Evolutionary conservation across 208 protist genomes (phyloP).

Genomic region (Angomonas ambiguus): DNA sequence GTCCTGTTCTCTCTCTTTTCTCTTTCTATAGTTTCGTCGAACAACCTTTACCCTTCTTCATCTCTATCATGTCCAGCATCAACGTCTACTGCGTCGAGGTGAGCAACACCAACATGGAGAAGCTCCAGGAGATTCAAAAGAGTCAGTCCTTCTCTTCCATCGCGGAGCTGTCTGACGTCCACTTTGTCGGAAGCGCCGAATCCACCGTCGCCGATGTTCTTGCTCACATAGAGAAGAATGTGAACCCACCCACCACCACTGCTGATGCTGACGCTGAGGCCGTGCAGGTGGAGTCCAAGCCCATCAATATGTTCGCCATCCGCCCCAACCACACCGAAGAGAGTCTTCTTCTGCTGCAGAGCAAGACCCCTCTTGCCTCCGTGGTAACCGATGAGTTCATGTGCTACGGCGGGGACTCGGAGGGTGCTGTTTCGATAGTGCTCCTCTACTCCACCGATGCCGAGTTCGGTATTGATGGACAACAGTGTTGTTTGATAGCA

Average conservation of each 20-base stretch:
- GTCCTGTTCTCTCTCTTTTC: neutral
- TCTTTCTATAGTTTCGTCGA: neutral
- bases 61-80: neutral
- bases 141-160: neutral
- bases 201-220: neutral
- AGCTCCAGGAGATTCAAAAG: neutral
- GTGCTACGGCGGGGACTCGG: neutral
- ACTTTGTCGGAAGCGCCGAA: neutral
- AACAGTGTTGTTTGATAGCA: conserved; percentile 7
- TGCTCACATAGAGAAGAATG: neutral
- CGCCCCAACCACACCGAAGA: neutral
- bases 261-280: neutral
- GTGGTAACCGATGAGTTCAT: conserved; percentile 1
- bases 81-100: neutral
- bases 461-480: neutral
- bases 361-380: neutral
- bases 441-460: conserved; percentile 13
- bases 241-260: neutral
- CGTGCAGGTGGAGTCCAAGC: neutral
- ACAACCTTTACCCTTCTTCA: neutral
- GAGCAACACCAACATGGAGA: conserved; percentile 1
- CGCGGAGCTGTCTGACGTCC: neutral
- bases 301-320: conserved; percentile 9
- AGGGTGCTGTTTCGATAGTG: neutral
- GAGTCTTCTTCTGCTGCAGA: neutral